Evolutionary conservation across 2,329 filamentous ascomycete species (phyloP).

Genomic region (Diplodia corticola): DNA sequence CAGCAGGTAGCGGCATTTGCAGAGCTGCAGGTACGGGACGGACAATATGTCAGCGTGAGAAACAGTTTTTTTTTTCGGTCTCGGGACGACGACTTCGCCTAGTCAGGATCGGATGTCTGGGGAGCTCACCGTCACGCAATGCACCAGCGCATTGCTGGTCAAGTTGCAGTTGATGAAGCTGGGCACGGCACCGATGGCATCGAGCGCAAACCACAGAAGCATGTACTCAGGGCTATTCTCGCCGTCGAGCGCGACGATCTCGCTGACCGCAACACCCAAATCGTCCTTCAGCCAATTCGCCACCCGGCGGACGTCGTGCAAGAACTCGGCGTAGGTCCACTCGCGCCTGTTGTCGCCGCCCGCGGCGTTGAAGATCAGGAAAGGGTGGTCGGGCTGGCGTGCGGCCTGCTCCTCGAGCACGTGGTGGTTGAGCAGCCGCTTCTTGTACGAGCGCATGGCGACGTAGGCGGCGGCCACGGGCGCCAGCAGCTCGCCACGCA

Average conservation of each 20-base stretch:
- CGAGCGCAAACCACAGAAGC: slow-evolving; percentile 64
- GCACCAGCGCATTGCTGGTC: slow-evolving; percentile 61
- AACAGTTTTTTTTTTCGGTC: neutral
- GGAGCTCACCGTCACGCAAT: slow-evolving; percentile 47
- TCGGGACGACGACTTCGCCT: too few species aligned
- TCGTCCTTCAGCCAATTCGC: slow-evolving; percentile 31
- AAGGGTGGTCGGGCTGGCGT: slow-evolving; percentile 27
- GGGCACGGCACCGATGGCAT: slow-evolving; percentile 66
- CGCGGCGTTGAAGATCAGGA: slow-evolving; percentile 41
- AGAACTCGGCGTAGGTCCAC: slow-evolving; percentile 41
- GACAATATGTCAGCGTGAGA: neutral
- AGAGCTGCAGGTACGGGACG: neutral
- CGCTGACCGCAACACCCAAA: slow-evolving; percentile 58
- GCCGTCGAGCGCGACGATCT: slow-evolving; percentile 67
- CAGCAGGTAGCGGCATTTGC: slow-evolving; percentile 53
- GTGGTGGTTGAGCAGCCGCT: slow-evolving; percentile 31
- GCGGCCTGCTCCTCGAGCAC: slow-evolving; percentile 18
- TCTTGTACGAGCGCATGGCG: neutral
- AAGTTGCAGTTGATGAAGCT: slow-evolving; percentile 73
- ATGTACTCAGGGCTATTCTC: slow-evolving; percentile 69
- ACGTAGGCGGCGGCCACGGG: neutral
- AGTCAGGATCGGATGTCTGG: slow-evolving; percentile 45
- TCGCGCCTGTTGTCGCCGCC: slow-evolving; percentile 37
- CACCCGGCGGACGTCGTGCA: slow-evolving; percentile 24
- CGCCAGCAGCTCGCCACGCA: slow-evolving; percentile 34